Conservation (phyloP, 2,329 filamentous ascomycete genomes). For the Ophiocordyceps camponoti-floridani region DNA sequence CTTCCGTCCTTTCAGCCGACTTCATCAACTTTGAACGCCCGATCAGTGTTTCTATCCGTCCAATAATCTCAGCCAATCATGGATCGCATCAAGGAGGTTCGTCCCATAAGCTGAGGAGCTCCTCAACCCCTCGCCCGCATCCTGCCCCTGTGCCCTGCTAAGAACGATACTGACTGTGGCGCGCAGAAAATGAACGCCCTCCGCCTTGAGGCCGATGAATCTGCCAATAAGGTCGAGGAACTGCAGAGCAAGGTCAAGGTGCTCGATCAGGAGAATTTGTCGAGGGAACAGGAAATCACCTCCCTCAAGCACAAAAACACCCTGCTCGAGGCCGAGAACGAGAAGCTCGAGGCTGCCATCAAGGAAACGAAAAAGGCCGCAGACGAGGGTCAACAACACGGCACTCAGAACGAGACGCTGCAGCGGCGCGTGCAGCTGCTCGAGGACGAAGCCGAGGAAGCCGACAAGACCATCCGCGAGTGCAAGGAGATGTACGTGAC, state of each 20-base stretch:
- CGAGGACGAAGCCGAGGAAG: constrained; percentile 94
- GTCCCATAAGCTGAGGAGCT: constrained; percentile 15
- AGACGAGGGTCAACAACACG: constrained; percentile 65
- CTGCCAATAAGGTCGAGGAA: constrained; percentile 67
- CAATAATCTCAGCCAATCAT: constrained; percentile 24
- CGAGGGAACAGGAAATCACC: constrained; percentile 96
- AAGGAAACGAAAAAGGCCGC: constrained; percentile 78
- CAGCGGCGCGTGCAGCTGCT: constrained; percentile 86
- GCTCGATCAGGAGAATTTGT: constrained; percentile 85
- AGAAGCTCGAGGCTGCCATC: constrained; percentile 73
- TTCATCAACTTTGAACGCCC: neutral
- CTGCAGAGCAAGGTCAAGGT: constrained; percentile 72
- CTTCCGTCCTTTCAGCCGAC: constrained; percentile 5
- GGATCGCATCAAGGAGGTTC: constrained; percentile 83
- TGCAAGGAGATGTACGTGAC: constrained; percentile 87
- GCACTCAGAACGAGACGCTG: constrained; percentile 80
- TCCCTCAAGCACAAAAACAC: constrained; percentile 92
- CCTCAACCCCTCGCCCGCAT: constrained; percentile 9
- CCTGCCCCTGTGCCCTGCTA: neutral
- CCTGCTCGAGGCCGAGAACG: constrained; percentile 74
- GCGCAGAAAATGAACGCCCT: constrained; percentile 83
- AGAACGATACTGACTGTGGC: neutral
- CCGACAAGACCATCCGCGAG: constrained; percentile 90
- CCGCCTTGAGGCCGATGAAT: constrained; percentile 83
- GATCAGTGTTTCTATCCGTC: neutral